Base-by-base conservation (phyloP, 345 rosid genomes). In the Nephelium lappaceum region DNA sequence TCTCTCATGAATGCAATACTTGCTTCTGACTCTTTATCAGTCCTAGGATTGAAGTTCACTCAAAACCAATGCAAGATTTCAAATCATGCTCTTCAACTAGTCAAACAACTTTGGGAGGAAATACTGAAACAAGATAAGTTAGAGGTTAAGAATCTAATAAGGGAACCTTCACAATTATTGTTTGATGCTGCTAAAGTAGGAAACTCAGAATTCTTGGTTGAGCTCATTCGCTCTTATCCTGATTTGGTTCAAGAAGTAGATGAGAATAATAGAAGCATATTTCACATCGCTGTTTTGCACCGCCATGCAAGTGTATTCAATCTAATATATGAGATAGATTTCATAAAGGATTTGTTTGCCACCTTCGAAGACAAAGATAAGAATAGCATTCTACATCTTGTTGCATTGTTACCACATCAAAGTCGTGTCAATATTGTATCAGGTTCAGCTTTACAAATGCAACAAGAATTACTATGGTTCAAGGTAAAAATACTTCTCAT, bases 371-470 rank as follows among this genome's bases (percentile, higher is more conserved):
- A 65, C 4, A 18, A 25, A 8, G 6, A 21, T 0, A 0, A 38
- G 31, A 71, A 81, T 11, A 81, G 71, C 55, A 76, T 81, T 39
- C 53, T 81, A 41, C 83, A 81, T 69, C 49, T 81, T 36, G 81
- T 75, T 24, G 84, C 67, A 60, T 73, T 43, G 18, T n/a, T 38
- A 11, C 43, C 84, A 0, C n/a, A 53, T 5, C 21, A 45, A 43
- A 45, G 57, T 69, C 68, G 67, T 21, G 71, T 83, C 16, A 68
- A 53, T 47, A 45, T 12, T 1, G 64, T 69, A 38, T 58, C 83
- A 3, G 86, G 81, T 11, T 75, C 83, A 39, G 81, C 81, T 73
- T 25, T 81, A 43, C 81, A 81, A 67, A 15, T 81, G 49, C 77
- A 79, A 42, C 45, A 41, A 9, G 78, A 81, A 39, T 21, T 81